Conservation (phyloP, 2,329 filamentous ascomycete species). For the Tolypocladium ophioglossoides region DNA sequence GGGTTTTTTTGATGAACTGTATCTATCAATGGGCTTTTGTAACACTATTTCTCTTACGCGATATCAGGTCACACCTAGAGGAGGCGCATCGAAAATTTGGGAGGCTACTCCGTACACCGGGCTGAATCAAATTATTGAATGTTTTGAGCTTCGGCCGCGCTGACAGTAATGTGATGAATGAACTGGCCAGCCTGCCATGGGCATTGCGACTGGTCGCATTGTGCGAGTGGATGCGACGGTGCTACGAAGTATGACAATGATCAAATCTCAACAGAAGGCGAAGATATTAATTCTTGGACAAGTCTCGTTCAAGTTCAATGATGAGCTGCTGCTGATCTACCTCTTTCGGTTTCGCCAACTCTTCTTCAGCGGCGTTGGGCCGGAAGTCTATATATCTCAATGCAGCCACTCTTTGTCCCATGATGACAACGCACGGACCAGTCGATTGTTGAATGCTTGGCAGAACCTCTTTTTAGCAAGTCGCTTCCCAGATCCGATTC, state of each 20-base stretch:
- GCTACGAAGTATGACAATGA: no score
- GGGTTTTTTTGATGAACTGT: not conserved
- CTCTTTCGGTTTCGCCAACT: not conserved
- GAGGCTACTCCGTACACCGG: no score
- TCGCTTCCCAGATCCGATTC: not conserved
- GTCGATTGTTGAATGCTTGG: constrained; percentile 16
- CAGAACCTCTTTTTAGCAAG: not conserved
- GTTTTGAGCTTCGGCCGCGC: not conserved
- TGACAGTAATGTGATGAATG: not conserved
- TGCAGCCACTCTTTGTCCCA: not conserved
- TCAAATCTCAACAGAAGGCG: not conserved
- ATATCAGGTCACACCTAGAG: not conserved
- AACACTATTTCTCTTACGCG: not conserved
- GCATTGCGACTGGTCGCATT: not conserved
- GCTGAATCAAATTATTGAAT: not conserved
- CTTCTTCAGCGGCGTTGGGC: constrained; percentile 11
- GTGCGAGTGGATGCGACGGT: constrained; percentile 41
- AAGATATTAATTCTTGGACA: not conserved
- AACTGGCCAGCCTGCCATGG: not conserved
- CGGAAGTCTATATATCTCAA: constrained; percentile 7
- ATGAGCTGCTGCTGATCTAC: not conserved
- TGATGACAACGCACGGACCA: not conserved
- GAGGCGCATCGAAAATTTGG: not conserved
- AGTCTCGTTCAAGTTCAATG: not conserved
- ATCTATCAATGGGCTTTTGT: not conserved